Percentiles rank a stretch among this genome's conserved stretches.
These are phyloP conservation scores for Aurantiochytrium sp. DNA, from an alignment of 108 stramenopile genomes.

Conservation along the genomic window DNA sequence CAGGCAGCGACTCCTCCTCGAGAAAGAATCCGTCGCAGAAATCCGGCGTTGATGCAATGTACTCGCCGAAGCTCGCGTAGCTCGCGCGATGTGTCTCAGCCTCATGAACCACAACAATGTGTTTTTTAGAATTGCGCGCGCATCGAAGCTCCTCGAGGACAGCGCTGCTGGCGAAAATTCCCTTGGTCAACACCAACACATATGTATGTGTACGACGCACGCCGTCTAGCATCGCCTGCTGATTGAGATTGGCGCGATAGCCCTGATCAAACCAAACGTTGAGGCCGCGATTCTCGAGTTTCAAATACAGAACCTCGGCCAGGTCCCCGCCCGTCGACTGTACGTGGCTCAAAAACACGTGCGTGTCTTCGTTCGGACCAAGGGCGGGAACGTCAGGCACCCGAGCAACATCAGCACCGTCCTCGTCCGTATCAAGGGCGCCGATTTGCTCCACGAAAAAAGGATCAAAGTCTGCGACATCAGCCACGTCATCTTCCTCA, in stretches of 20 bases:
- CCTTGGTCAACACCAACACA: background rate
- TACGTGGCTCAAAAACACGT: background rate
- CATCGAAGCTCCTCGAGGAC: background rate
- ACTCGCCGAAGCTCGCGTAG: too few species aligned
- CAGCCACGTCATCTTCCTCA: too few species aligned
- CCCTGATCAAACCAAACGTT: background rate
- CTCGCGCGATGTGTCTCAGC: background rate
- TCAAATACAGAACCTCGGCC: background rate
- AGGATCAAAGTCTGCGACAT: background rate
- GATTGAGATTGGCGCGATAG: background rate
- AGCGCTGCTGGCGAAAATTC: background rate
- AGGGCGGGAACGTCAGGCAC: too few species aligned
- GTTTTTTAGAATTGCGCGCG: background rate
- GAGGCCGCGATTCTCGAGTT: background rate
- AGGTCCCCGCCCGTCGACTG: background rate
- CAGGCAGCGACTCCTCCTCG: too few species aligned
- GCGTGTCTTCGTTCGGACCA: background rate
- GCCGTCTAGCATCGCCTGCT: background rate
- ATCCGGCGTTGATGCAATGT: too few species aligned
- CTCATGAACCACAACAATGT: background rate
- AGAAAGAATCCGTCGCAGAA: too few species aligned
- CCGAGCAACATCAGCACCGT: background rate
- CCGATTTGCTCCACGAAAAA: background rate
- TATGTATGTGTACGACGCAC: background rate
- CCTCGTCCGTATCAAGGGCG: background rate